Base-by-base conservation (phyloP, 2,329 filamentous ascomycete species). In the Juglanconis sp. region DNA sequence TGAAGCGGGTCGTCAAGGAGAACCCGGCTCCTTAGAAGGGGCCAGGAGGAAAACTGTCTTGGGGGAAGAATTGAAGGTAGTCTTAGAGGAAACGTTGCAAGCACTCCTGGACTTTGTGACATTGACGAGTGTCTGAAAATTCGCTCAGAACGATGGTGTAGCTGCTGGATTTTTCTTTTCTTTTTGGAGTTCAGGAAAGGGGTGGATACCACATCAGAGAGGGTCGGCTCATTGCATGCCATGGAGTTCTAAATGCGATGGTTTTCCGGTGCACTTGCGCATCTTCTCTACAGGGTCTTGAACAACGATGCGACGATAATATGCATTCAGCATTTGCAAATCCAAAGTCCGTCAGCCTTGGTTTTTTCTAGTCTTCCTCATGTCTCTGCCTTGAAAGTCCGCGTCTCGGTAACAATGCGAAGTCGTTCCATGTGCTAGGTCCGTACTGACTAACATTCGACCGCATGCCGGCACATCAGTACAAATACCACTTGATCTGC, bases 1-100 rank as follows among this genome's bases (percentile, higher is more conserved):
- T 99, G 64, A 87, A 86, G 71, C 87, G 90, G 62, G 88, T 96
- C 24, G 95, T 99, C 60, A 89, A 86, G 68, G 92, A 97, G 66
- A 96, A 98, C 74, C 91, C 90, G 13, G 88, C 90, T 53, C 88
- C 89, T 56, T 92, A 69, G 76, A 66, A 57, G 34, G 24, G 7
- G 8, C 3, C 24, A 4, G 4, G 8, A 11, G 36, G 30, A 17
- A 6, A 40, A 35, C 9, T 4, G 17, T 9, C 13, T 7, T 24
- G 35, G 13, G 13, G 36, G 51, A 42, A 53, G 24, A n/a, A 50
- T 31, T 15, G 13, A 44, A 24, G 32, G 36, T 5, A 42, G 38
- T 11, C 38, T 42, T 5, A 4, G 5, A 15, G 38, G 38, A 5
- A 15, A 10, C 9, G 38, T 4, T 42, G n/a, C 38, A 10, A 42